These are phyloP conservation scores for Coniosporium apollinis DNA, from an alignment of 495 filamentous ascomycete species.

Conservation along the genomic window DNA sequence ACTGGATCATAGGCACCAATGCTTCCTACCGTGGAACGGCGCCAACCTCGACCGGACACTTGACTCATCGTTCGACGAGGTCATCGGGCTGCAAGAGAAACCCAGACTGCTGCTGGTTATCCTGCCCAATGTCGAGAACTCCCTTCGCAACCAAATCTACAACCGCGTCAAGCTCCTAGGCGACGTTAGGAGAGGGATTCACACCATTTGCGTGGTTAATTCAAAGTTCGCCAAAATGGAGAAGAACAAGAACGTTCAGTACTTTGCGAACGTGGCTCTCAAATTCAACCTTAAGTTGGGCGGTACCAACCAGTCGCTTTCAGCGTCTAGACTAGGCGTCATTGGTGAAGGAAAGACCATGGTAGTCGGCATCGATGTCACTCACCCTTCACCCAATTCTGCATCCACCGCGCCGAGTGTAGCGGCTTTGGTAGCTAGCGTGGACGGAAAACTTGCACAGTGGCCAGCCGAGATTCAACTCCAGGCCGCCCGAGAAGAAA, in stretches of 20 bases:
- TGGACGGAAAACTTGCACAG: slow-evolving; percentile 43
- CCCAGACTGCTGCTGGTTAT: no score
- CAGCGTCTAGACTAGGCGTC: slow-evolving; percentile 38
- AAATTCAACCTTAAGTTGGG: slow-evolving; percentile 83
- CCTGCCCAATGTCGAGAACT: no score
- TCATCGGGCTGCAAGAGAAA: no score
- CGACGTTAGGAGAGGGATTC: slow-evolving; percentile 46
- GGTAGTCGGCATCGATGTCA: slow-evolving; percentile 81
- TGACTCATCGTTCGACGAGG: no score
- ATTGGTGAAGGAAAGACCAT: slow-evolving; percentile 49
- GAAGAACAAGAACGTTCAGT: no score
- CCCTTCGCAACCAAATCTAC: no score
- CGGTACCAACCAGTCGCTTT: slow-evolving; percentile 56
- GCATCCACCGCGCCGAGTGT: slow-evolving; percentile 45
- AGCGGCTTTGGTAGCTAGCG: slow-evolving; percentile 56
- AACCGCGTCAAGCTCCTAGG: slow-evolving; percentile 49
- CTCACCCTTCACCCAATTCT: slow-evolving; percentile 68
- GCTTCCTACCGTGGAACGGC: no score
- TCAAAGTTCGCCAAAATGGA: slow-evolving; percentile 29
- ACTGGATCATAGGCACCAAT: no score
- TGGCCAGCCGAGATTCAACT: slow-evolving; percentile 50
- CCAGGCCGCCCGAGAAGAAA: slow-evolving; percentile 41
- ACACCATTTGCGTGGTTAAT: slow-evolving; percentile 43
- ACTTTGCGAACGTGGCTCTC: slow-evolving; percentile 60
- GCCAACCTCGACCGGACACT: no score